Percentiles rank a stretch among this genome's conserved stretches.
These are phyloP conservation scores for Barnettozyma pratensis DNA, from an alignment of 805 yeast species.

Conservation along the genomic window DNA sequence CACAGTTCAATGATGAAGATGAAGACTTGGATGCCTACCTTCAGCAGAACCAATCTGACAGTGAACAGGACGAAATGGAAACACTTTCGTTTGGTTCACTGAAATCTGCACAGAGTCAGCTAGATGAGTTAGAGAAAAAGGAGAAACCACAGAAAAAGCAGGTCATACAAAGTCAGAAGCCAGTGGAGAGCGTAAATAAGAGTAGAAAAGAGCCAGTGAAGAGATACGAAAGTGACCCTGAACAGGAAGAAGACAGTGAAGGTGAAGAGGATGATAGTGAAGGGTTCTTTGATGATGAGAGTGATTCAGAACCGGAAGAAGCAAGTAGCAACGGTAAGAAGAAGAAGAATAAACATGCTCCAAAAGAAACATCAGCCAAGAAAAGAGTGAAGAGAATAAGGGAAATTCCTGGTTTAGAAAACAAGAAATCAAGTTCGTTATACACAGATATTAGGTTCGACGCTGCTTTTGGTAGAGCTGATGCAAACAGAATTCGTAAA, in stretches of 20 bases:
- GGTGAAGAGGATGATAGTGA: slow-evolving; percentile 6
- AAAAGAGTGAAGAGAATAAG: slow-evolving; percentile 65
- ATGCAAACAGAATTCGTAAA: slow-evolving; percentile 57
- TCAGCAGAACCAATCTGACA: slow-evolving; percentile 11
- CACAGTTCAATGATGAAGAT: slow-evolving; percentile 18
- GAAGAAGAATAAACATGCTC: slow-evolving; percentile 74
- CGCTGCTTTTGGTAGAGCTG: slow-evolving; percentile 82
- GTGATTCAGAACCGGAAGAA: slow-evolving; percentile 20
- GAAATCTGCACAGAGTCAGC: slow-evolving; percentile 50
- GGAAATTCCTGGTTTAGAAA: slow-evolving; percentile 63
- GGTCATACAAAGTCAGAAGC: not conserved
- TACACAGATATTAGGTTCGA: slow-evolving; percentile 88
- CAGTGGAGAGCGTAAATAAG: not conserved
- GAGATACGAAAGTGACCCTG: slow-evolving; percentile 10
- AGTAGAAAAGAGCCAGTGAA: slow-evolving; percentile 14
- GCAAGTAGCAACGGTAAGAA: slow-evolving; percentile 7
- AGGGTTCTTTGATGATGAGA: slow-evolving; percentile 33
- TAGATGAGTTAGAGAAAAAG: slow-evolving; percentile 17
- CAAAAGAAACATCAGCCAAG: slow-evolving; percentile 73
- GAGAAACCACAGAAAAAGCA: not conserved
- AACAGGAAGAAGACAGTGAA: not conserved
- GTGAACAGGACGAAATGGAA: slow-evolving; percentile 36
- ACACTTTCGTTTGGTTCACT: slow-evolving; percentile 63
- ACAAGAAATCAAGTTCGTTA: slow-evolving; percentile 32
- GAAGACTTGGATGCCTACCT: slow-evolving; percentile 17